phyloP scores from a whole-genome alignment of 331 rosid species.

The Erythrophleum ivorense region DNA sequence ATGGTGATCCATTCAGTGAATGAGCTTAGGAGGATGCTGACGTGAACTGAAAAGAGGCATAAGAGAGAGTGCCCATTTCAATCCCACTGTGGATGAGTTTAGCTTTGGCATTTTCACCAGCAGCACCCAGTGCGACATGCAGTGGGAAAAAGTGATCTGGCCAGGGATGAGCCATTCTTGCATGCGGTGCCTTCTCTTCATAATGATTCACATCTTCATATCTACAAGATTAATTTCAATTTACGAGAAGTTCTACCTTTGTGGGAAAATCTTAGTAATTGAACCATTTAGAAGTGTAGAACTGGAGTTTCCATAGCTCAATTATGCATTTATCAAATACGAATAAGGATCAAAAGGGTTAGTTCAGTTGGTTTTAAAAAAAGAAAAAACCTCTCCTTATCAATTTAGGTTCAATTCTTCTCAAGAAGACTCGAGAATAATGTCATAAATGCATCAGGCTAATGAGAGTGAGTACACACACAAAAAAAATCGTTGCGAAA shows the following conservation, averaged over 20 bases:
- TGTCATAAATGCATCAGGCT: neutral
- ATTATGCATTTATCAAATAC: constrained; percentile 1
- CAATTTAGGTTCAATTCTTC: neutral
- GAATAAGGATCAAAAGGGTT: neutral
- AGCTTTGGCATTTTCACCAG: constrained; percentile 62
- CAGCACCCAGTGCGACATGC: constrained; percentile 84
- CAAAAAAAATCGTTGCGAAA: neutral
- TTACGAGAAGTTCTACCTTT: constrained; percentile 25
- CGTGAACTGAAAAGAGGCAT: constrained; percentile 80
- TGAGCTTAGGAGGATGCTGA: constrained; percentile 34
- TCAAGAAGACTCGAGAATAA: neutral
- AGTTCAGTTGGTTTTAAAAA: neutral
- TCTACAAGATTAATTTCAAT: constrained; percentile 45
- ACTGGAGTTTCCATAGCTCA: constrained; percentile 1
- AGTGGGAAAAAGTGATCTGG: constrained; percentile 85
- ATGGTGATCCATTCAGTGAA: neutral
- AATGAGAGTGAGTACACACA: too few species aligned
- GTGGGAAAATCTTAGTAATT: neutral
- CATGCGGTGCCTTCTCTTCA: constrained; percentile 69
- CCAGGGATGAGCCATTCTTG: constrained; percentile 72
- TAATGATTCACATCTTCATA: constrained; percentile 78
- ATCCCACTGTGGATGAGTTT: constrained; percentile 67
- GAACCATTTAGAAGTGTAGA: neutral
- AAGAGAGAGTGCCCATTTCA: constrained; percentile 62
- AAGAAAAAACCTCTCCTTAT: neutral